These are phyloP conservation scores for Orbilia oligospora DNA, from an alignment of 2,329 filamentous ascomycete genomes.

Conservation along the genomic window DNA sequence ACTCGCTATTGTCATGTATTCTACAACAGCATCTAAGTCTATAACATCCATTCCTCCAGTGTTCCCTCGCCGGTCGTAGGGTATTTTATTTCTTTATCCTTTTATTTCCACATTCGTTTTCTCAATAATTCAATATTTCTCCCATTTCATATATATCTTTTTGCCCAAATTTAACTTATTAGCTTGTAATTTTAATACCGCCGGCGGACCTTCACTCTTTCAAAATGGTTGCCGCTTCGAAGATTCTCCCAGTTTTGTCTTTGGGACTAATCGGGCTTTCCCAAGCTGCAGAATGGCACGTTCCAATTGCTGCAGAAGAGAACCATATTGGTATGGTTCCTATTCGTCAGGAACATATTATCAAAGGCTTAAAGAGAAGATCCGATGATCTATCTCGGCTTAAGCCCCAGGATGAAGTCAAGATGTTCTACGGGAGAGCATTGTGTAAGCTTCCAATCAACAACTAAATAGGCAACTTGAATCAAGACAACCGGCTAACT, in stretches of 20 bases:
- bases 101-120: constrained; percentile 12
- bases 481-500: neutral
- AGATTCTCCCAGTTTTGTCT: constrained; percentile 11
- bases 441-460: neutral
- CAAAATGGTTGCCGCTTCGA: constrained; percentile 22
- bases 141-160: neutral
- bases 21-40: neutral
- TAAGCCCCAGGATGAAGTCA: constrained; percentile 12
- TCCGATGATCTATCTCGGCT: constrained; percentile 9
- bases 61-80: constrained; percentile 18
- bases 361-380: constrained; percentile 12
- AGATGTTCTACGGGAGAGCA: constrained; percentile 13
- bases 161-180: neutral
- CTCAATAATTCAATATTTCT: neutral
- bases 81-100: neutral
- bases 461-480: neutral
- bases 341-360: constrained; percentile 18
- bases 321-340: constrained; percentile 7
- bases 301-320: neutral
- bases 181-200: neutral
- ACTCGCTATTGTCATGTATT: no score
- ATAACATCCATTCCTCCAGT: no score
- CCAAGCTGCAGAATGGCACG: constrained; percentile 16
- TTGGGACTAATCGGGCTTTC: neutral
- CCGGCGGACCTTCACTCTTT: neutral